These are phyloP conservation scores for Penicillium paradoxum DNA, from an alignment of 495 filamentous ascomycete species.

Conservation along the genomic window DNA sequence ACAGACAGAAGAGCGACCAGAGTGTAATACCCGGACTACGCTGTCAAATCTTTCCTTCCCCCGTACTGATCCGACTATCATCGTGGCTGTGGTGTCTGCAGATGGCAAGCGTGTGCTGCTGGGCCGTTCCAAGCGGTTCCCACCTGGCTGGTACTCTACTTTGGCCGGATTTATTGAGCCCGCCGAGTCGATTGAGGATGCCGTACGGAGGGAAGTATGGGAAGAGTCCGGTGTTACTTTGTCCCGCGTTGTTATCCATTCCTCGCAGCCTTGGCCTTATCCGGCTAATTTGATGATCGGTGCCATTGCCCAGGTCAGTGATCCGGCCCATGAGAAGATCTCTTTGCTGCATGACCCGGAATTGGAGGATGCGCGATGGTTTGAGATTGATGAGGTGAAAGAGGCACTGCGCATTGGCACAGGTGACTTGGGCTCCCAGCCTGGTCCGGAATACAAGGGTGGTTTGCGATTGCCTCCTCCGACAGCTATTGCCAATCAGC, in stretches of 20 bases:
- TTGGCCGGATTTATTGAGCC: constrained; percentile 95
- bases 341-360: constrained; percentile 84
- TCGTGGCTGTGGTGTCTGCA: constrained; percentile 80
- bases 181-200: constrained; percentile 90
- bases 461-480: constrained; percentile 64
- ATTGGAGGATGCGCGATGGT: constrained; percentile 86
- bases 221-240: constrained; percentile 85
- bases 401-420: constrained; percentile 56
- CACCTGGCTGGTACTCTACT: constrained; percentile 78
- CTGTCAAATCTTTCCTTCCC: constrained; percentile 83
- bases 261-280: constrained; percentile 88
- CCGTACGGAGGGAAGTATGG: constrained; percentile 92
- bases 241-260: constrained; percentile 85
- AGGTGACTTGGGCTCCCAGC: constrained; percentile 60
- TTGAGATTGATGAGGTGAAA: constrained; percentile 54
- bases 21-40: constrained; percentile 65
- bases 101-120: constrained; percentile 74
- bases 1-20: constrained; percentile 47
- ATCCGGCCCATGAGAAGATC: constrained; percentile 73
- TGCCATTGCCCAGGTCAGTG: constrained; percentile 73
- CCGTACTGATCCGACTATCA: constrained; percentile 91
- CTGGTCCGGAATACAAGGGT: constrained; percentile 64
- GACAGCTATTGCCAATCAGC: constrained; percentile 76
- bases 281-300: constrained; percentile 94
- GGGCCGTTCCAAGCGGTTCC: constrained; percentile 79